These are phyloP conservation scores for Podaxis sp. DNA, from an alignment of 768 basidiomycete species.

Conservation along the genomic window DNA sequence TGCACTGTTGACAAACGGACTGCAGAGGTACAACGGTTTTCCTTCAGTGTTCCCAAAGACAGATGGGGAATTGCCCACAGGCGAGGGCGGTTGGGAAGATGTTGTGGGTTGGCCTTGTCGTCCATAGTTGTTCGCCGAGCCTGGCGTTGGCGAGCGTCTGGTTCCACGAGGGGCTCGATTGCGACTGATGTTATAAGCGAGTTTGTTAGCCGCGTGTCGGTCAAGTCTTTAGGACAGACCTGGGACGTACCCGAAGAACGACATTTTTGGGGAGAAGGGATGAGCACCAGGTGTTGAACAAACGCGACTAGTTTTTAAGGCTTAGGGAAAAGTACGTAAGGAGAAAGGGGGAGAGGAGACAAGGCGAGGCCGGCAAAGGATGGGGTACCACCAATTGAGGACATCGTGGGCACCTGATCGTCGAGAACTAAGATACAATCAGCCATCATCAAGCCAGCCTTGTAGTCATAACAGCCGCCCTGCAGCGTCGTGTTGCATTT, in stretches of 20 bases:
- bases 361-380: not conserved
- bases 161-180: constrained; percentile 49
- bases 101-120: constrained; percentile 23
- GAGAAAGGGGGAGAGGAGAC: not conserved
- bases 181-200: constrained; percentile 1
- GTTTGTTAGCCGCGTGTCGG: not conserved
- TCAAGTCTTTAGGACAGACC: not conserved
- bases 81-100: constrained; percentile 39
- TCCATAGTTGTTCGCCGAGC: constrained; percentile 37
- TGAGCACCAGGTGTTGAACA: not conserved
- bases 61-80: constrained; percentile 24
- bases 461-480: constrained; percentile 3
- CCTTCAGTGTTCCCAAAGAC: not conserved
- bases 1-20: constrained; percentile 93
- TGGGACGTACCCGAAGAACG: constrained; percentile 72
- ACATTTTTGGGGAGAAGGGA: constrained; percentile 46
- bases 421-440: not conserved
- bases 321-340: not conserved
- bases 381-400: not conserved
- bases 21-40: constrained; percentile 87
- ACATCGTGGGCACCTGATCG: constrained; percentile 5
- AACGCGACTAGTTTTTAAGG: not conserved
- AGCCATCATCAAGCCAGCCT: not conserved
- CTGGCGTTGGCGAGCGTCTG: constrained; percentile 76
- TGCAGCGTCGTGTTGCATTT: not conserved